Conservation (phyloP, 139 green algal genomes). For the Micractinium conductrix region DNA sequence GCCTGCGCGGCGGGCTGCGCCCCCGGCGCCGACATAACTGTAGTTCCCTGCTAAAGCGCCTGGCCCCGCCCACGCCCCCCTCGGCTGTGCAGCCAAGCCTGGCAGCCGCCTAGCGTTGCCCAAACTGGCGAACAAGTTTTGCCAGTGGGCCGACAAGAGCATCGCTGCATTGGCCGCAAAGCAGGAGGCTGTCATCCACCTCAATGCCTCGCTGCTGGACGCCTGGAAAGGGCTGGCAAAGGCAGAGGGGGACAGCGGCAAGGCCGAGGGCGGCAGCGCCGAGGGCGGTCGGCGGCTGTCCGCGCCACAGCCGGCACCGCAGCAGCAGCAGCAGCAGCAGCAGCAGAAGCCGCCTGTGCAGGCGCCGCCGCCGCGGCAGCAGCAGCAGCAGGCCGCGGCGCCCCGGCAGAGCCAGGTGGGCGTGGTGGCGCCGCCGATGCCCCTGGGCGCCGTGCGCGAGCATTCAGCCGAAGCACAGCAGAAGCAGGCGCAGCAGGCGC, state of each 20-base stretch:
- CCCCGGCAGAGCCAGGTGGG: background rate
- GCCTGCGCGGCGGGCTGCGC: too few species aligned
- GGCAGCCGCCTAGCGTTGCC: too few species aligned
- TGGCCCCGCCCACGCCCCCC: background rate
- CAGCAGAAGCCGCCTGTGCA: background rate
- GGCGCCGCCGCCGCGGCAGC: background rate
- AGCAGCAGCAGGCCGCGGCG: background rate
- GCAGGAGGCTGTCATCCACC: background rate
- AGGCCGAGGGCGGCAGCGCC: too few species aligned
- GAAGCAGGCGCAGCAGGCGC: background rate
- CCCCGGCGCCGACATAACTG: too few species aligned
- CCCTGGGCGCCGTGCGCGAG: background rate
- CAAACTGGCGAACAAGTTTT: background rate
- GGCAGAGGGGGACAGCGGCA: too few species aligned
- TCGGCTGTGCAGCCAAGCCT: background rate
- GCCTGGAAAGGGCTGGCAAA: background rate
- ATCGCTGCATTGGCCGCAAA: background rate
- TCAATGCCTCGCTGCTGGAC: background rate
- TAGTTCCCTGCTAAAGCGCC: too few species aligned
- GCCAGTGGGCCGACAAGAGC: too few species aligned
- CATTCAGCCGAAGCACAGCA: background rate
- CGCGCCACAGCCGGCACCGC: background rate
- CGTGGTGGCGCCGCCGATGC: too few species aligned
- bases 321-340: background rate
- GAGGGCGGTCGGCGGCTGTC: background rate